Percentiles rank a stretch among this genome's conserved stretches.
Conservation (phyloP, 2,329 filamentous ascomycete species). For the Colletotrichum sp. region DNA sequence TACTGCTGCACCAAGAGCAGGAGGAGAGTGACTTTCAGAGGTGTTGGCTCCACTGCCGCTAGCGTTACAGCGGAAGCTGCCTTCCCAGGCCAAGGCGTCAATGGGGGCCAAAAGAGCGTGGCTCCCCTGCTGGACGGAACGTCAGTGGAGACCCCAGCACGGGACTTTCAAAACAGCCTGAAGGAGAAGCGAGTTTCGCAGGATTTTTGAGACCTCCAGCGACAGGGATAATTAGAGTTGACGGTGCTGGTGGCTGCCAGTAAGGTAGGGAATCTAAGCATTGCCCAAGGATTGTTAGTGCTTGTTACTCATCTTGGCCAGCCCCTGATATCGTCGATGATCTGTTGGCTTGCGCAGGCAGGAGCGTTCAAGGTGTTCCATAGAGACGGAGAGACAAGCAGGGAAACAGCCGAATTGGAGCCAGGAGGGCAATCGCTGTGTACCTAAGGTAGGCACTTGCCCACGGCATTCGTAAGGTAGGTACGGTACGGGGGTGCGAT, state of each 20-base stretch:
- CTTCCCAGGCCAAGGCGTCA: background rate
- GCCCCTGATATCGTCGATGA: background rate
- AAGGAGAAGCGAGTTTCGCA: slow-evolving; percentile 45
- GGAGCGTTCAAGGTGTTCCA: background rate
- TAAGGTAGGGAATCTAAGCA: background rate
- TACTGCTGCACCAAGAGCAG: background rate
- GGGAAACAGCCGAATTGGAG: background rate
- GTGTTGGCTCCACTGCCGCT: background rate
- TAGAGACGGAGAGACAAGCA: background rate
- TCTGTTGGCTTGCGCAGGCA: background rate
- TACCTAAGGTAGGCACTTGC: background rate
- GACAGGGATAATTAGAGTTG: slow-evolving; percentile 23
- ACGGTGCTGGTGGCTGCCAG: background rate
- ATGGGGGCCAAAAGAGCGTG: background rate
- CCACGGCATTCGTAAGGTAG: background rate
- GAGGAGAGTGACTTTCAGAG: background rate
- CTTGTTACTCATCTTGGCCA: background rate
- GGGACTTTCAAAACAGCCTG: slow-evolving; percentile 36
- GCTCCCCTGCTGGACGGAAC: background rate
- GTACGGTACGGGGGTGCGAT: background rate
- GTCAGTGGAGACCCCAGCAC: slow-evolving; percentile 12
- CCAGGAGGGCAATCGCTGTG: background rate
- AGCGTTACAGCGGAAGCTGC: slow-evolving; percentile 6
- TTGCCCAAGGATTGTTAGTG: background rate
- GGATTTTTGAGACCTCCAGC: slow-evolving; percentile 24